These are phyloP conservation scores for Trichoderma asperelloides DNA, from an alignment of 495 filamentous ascomycete species.

Conservation along the genomic window DNA sequence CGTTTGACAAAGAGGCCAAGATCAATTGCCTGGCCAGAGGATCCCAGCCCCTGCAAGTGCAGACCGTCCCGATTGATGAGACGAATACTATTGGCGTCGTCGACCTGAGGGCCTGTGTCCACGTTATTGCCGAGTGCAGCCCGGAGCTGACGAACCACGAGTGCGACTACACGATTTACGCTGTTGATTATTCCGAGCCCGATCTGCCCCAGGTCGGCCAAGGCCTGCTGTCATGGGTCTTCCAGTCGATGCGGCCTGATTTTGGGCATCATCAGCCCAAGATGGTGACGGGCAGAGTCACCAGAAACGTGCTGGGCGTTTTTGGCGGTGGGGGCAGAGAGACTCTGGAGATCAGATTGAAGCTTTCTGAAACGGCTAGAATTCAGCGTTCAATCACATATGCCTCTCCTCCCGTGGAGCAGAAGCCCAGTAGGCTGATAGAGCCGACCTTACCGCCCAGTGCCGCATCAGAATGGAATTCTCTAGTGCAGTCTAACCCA, in stretches of 20 bases:
- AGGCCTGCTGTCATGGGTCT: slow-evolving; percentile 84
- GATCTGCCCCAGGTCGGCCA: slow-evolving; percentile 90
- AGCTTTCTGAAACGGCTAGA: slow-evolving; percentile 72
- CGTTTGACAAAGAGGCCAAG: slow-evolving; percentile 83
- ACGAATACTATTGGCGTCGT: slow-evolving; percentile 68
- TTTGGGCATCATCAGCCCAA: slow-evolving; percentile 44
- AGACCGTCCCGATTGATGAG: slow-evolving; percentile 72
- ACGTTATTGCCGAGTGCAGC: slow-evolving; percentile 67
- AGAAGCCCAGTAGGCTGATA: slow-evolving; percentile 17
- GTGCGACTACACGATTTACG: slow-evolving; percentile 92
- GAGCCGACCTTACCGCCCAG: slow-evolving; percentile 25
- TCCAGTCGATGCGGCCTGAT: slow-evolving; percentile 48
- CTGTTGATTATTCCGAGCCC: slow-evolving; percentile 91
- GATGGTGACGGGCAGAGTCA: slow-evolving; percentile 84
- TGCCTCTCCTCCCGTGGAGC: slow-evolving; percentile 44
- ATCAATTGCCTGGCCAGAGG: slow-evolving; percentile 87
- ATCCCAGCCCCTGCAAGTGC: slow-evolving; percentile 70
- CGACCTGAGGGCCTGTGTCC: slow-evolving; percentile 81
- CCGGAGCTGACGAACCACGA: slow-evolving; percentile 80
- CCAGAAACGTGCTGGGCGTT: slow-evolving; percentile 70
- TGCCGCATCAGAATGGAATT: slow-evolving; percentile 41
- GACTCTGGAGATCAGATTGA: slow-evolving; percentile 88
- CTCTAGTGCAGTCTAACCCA: slow-evolving; percentile 36
- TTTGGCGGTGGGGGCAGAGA: slow-evolving; percentile 79
- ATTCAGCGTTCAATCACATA: slow-evolving; percentile 56